Conservation (phyloP, 2,329 filamentous ascomycete species). For the Sporothrix pallida region DNA sequence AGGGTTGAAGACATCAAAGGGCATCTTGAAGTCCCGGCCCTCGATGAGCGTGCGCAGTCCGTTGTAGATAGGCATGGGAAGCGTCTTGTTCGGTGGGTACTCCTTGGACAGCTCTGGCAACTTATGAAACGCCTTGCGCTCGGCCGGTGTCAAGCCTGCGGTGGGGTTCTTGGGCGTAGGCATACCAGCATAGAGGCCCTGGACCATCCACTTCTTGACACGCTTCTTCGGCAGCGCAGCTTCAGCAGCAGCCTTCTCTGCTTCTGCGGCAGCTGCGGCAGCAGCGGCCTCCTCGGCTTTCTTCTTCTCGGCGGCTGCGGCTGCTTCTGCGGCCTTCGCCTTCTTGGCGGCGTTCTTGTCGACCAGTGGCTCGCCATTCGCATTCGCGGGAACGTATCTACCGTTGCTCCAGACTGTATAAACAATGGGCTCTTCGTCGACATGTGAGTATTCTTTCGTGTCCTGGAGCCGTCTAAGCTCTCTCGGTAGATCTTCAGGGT, state of each 20-base stretch:
- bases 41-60: constrained; percentile 73
- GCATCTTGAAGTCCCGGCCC: constrained; percentile 83
- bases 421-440: constrained; percentile 63
- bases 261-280: constrained; percentile 37
- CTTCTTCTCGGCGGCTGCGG: constrained; percentile 41
- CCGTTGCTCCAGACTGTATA: constrained; percentile 70
- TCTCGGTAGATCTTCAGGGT: constrained; percentile 44
- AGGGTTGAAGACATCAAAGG: constrained; percentile 88
- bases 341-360: constrained; percentile 41
- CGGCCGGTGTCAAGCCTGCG: constrained; percentile 55
- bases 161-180: constrained; percentile 56
- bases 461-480: constrained; percentile 66
- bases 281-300: constrained; percentile 39
- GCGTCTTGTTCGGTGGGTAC: constrained; percentile 58
- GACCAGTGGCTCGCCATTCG: constrained; percentile 47
- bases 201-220: constrained; percentile 77
- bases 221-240: constrained; percentile 52
- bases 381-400: constrained; percentile 57
- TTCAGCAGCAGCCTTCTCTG: constrained; percentile 40
- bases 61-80: constrained; percentile 80
- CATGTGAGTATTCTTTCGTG: constrained; percentile 65
- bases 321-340: constrained; percentile 37
- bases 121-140: constrained; percentile 59
- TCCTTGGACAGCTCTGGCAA: constrained; percentile 55
- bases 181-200: constrained; percentile 89